Percentiles rank a stretch among this genome's conserved stretches.
These are phyloP conservation scores for Xylariaceae sp. DNA, from an alignment of 2,329 filamentous ascomycete species.

Conservation along the genomic window DNA sequence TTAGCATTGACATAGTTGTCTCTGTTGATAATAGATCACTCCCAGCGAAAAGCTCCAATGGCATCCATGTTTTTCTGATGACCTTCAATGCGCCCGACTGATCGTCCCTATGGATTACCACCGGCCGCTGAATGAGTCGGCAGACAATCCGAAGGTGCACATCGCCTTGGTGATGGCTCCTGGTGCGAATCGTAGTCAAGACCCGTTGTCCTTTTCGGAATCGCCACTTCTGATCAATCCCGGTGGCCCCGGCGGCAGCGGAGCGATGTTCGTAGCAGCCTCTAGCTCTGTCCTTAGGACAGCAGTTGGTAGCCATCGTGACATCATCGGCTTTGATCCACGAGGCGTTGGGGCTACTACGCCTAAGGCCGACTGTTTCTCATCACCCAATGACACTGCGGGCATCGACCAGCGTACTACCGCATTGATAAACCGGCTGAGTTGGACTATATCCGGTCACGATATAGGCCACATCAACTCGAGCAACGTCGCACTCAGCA, in stretches of 20 bases:
- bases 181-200: conserved; percentile 34
- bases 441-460: conserved; percentile 36
- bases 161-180: conserved; percentile 41
- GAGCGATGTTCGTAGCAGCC: conserved; percentile 35
- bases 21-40: conserved; percentile 39
- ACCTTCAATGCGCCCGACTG: conserved; percentile 46
- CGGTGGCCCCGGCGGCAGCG: conserved; percentile 50
- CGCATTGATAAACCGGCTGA: conserved; percentile 38
- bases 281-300: conserved; percentile 38
- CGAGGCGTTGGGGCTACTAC: conserved; percentile 46
- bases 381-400: conserved; percentile 22
- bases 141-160: conserved; percentile 41
- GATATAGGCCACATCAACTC: conserved; percentile 41
- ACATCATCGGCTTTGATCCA: conserved; percentile 53
- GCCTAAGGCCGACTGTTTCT: conserved; percentile 45
- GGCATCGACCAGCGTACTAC: conserved; percentile 31
- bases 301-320: conserved; percentile 43
- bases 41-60: conserved; percentile 49
- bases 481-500: conserved; percentile 37
- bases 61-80: conserved; percentile 43
- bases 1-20: conserved; percentile 8
- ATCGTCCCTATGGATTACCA: conserved; percentile 52
- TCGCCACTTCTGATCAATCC: conserved; percentile 50
- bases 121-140: conserved; percentile 42
- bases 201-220: conserved; percentile 37